Evolutionary conservation across 2,329 filamentous ascomycete genomes (phyloP).

Genomic region (Paraphaeosphaeria minitans): DNA sequence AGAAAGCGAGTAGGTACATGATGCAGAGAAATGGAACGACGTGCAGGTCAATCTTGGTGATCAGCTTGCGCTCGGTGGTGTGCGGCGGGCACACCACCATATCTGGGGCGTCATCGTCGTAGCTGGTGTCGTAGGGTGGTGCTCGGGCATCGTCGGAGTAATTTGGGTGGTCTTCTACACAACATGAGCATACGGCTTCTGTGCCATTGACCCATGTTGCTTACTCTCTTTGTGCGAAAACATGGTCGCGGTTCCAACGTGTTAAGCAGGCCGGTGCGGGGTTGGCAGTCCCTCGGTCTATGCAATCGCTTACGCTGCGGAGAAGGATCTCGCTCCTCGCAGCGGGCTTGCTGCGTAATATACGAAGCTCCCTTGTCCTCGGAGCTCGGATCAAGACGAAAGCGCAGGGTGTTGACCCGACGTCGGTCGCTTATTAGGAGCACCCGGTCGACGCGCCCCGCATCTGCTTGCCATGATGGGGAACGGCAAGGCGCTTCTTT

Average conservation of each 20-base stretch:
- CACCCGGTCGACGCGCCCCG: constrained; percentile 1
- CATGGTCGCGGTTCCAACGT: constrained; percentile 24
- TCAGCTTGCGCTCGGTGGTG: constrained; percentile 55
- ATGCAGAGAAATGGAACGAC: constrained; percentile 58
- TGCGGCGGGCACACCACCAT: constrained; percentile 53
- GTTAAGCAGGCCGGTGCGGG: constrained; percentile 16
- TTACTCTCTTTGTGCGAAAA: constrained; percentile 41
- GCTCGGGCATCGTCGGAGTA: constrained; percentile 22
- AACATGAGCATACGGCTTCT: neutral
- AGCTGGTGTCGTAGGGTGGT: constrained; percentile 37
- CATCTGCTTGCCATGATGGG: constrained; percentile 2
- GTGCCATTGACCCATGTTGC: constrained; percentile 12
- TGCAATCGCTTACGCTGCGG: neutral
- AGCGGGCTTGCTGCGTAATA: neutral
- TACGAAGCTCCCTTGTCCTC: neutral
- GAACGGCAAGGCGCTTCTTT: neutral
- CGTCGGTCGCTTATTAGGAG: constrained; percentile 3
- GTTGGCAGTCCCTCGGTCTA: neutral
- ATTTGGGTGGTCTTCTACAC: constrained; percentile 2
- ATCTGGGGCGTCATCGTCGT: constrained; percentile 46
- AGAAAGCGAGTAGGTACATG: constrained; percentile 56
- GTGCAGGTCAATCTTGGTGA: constrained; percentile 54
- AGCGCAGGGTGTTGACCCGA: neutral
- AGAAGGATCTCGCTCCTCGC: neutral
- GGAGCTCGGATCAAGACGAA: constrained; percentile 1